Base-by-base conservation (phyloP, 805 yeast genomes). In the Debaryomyces prosopidis region DNA sequence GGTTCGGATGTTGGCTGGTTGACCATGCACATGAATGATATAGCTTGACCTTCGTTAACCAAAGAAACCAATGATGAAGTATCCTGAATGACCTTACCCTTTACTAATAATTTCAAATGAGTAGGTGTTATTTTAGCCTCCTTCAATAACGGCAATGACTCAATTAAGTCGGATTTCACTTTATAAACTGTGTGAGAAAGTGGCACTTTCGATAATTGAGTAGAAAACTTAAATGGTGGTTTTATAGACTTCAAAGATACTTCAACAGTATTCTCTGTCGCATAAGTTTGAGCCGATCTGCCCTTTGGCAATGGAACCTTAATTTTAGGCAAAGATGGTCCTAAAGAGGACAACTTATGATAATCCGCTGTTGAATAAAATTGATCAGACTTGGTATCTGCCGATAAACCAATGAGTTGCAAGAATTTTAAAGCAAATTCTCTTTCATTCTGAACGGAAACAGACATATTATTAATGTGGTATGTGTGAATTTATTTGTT, bases 1-100 rank as follows among this genome's bases (percentile, higher is more conserved):
- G 23, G 2, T 18, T 34, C 37, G 27, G 34, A n/a, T n/a, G 43
- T 41, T 5, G 61, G 52, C n/a, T 52, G 51, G 15, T 69, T 57
- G 3, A 75, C 60, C 77, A 79, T 72, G 3, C 76, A 78, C 43
- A 70, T 77, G 42, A 79, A 63, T 3, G 67, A 55, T 4, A 75
- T 57, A 42, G 62, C 59, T 32, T 56, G 57, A 43, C 51, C 55
- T 26, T 59, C 53, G 40, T 50, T 37, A 15, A 56, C 58, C 31
- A 65, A 42, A 8, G 62, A 43, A 5, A 65, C 55, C 36, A 82
- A 45, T 3, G 69, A 47, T 4, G 75, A 58, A 4, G 79, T 63
- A 56, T 84, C 87, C 32, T 75, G 78, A 16, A 81, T 63, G 7
- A 83, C 87, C 60, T 81, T 83, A 3, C 87, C 85, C 58, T 81